Conservation (phyloP, 2,329 filamentous ascomycete genomes). For the Calonectria pteridis region DNA sequence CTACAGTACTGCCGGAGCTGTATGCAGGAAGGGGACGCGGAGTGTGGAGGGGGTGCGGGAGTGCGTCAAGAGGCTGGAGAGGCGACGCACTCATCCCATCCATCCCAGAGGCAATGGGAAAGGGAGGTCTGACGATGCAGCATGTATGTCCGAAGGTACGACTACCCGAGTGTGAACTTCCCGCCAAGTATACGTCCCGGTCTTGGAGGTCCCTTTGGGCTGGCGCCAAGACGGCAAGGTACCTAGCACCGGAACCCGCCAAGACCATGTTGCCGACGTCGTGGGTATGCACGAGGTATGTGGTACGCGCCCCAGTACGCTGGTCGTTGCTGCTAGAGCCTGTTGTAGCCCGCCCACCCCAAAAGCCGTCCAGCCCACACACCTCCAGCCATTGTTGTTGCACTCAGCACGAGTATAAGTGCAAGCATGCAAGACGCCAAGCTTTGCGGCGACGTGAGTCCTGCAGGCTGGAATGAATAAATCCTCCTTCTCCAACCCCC, state of each 20-base stretch:
- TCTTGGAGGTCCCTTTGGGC: slow-evolving; percentile 12
- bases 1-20: background rate
- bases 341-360: background rate
- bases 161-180: slow-evolving; percentile 16
- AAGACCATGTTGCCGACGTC: slow-evolving; percentile 21
- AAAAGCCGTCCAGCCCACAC: slow-evolving; percentile 4
- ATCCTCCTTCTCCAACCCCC: background rate
- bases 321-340: background rate
- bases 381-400: background rate
- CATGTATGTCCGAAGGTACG: slow-evolving; percentile 10
- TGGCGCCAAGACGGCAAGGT: slow-evolving; percentile 27
- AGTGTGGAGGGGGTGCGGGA: background rate
- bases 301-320: slow-evolving; percentile 11
- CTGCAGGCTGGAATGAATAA: background rate
- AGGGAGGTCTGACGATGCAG: background rate
- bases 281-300: slow-evolving; percentile 18
- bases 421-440: slow-evolving; percentile 11
- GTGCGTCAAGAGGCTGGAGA: slow-evolving; percentile 5
- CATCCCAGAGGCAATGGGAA: background rate
- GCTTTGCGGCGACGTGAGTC: slow-evolving; percentile 24
- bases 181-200: slow-evolving; percentile 7
- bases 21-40: background rate
- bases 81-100: background rate
- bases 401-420: background rate
- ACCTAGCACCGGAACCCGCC: slow-evolving; percentile 15